Evolutionary conservation across 306 rosid species (phyloP).

Genomic region (Cyclanthera cordifolia): DNA sequence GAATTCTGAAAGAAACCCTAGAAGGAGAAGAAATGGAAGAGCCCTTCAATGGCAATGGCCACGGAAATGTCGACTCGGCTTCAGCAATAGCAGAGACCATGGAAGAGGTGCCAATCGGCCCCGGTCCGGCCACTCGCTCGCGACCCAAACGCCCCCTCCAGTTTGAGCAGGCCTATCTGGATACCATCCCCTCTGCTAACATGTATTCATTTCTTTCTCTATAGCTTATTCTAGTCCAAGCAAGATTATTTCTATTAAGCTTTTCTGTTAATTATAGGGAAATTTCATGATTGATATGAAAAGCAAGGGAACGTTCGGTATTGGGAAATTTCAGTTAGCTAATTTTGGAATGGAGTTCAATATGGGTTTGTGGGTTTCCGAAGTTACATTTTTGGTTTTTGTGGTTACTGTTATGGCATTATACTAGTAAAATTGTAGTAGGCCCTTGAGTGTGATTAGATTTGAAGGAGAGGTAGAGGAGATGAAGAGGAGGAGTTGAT

Average conservation of each 20-base stretch:
- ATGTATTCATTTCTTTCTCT: constrained; percentile 26
- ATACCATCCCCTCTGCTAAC: constrained; percentile 74
- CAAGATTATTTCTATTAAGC: not conserved
- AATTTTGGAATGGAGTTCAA: not conserved
- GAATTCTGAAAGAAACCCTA: not conserved
- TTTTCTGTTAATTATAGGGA: not conserved
- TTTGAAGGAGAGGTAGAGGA: no score
- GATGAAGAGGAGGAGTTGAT: no score
- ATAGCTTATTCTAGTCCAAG: not conserved
- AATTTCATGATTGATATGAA: not conserved
- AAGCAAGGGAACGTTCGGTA: not conserved
- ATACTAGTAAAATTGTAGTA: not conserved
- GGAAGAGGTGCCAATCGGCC: constrained; percentile 48
- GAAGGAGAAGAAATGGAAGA: constrained; percentile 17
- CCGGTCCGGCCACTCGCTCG: constrained; percentile 69
- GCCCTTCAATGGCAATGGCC: constrained; percentile 19
- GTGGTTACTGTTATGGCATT: not conserved
- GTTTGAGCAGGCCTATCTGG: constrained; percentile 92
- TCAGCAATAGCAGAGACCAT: constrained; percentile 25
- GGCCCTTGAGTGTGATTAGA: no score
- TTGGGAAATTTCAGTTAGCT: not conserved
- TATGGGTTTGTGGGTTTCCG: not conserved
- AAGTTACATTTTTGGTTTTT: not conserved
- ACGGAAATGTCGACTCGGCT: constrained; percentile 13
- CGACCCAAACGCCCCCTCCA: constrained; percentile 90